These are phyloP conservation scores for Lepidium aucheri DNA, from an alignment of 345 rosid species.

Conservation along the genomic window DNA sequence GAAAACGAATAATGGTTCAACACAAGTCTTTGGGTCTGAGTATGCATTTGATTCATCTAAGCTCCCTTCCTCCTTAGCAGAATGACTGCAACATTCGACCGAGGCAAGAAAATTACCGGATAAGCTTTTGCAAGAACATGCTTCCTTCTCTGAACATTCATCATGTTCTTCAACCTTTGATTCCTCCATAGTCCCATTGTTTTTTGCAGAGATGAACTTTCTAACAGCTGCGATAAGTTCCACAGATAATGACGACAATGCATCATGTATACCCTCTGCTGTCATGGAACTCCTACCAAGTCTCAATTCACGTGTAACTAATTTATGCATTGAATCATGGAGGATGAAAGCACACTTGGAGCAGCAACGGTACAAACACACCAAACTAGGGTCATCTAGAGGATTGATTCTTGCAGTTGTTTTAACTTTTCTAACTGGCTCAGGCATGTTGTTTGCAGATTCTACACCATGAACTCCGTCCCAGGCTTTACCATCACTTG, in stretches of 20 bases:
- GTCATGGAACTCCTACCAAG: conserved; percentile 30
- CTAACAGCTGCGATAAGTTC: conserved; percentile 54
- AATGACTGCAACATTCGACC: conserved; percentile 55
- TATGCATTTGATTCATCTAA: conserved; percentile 18
- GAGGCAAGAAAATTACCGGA: conserved; percentile 24
- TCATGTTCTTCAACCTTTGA: conserved; percentile 23
- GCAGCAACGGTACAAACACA: conserved; percentile 67
- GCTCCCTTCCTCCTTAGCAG: conserved; percentile 16
- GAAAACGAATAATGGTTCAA: conserved; percentile 43
- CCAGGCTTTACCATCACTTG: conserved; percentile 1
- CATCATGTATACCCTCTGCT: conserved; percentile 61
- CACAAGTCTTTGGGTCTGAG: conserved; percentile 20
- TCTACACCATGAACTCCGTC: conserved; percentile 19
- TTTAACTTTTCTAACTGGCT: conserved; percentile 11
- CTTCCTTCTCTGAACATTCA: conserved; percentile 18
- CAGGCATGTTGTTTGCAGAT: conserved; percentile 14
- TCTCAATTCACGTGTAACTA: conserved; percentile 39
- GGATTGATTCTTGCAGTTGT: conserved; percentile 13
- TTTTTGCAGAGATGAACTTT: conserved; percentile 31
- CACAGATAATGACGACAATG: conserved; percentile 59
- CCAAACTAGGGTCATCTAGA: conserved; percentile 27
- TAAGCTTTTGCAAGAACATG: conserved; percentile 40
- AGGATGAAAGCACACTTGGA: conserved; percentile 45
- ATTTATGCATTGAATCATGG: conserved; percentile 39
- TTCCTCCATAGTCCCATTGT: conserved; percentile 18